Evolutionary conservation across 2,329 filamentous ascomycete genomes (phyloP).

Genomic region (Paraconiothyrium brasiliense): DNA sequence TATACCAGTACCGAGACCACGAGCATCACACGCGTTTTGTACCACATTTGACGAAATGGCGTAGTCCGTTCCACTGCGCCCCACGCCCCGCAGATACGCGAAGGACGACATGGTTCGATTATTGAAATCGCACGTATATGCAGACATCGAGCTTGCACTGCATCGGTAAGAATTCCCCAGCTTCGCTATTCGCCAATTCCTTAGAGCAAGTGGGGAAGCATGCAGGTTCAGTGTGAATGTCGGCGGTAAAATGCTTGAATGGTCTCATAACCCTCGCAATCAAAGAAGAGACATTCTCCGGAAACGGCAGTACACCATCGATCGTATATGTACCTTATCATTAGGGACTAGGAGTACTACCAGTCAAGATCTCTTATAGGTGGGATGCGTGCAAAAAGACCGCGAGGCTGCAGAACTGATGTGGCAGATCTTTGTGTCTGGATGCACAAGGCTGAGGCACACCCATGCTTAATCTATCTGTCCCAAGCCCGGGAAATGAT

Average conservation of each 20-base stretch:
- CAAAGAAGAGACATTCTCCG: not conserved
- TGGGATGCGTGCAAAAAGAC: not conserved
- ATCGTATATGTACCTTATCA: not conserved
- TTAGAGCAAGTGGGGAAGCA: not conserved
- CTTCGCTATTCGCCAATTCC: not conserved
- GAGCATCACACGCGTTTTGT: not conserved
- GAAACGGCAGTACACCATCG: constrained; percentile 1
- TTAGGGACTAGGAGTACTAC: not conserved
- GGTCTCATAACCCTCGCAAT: not conserved
- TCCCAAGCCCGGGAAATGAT: not conserved
- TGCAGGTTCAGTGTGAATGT: not conserved
- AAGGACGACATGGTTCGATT: not conserved
- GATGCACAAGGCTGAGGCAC: constrained; percentile 5
- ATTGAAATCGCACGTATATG: not conserved
- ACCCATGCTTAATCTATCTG: too few species aligned
- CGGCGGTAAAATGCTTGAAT: not conserved
- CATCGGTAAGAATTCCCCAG: not conserved
- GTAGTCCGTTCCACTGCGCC: too few species aligned
- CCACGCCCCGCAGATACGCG: not conserved
- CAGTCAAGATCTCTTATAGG: not conserved
- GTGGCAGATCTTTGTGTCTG: not conserved
- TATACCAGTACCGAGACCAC: not conserved
- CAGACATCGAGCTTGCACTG: constrained; percentile 1
- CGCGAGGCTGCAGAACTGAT: constrained; percentile 4
- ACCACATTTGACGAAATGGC: not conserved